phyloP scores from a whole-genome alignment of 139 green algal species.

The Micractinium sp. region DNA sequence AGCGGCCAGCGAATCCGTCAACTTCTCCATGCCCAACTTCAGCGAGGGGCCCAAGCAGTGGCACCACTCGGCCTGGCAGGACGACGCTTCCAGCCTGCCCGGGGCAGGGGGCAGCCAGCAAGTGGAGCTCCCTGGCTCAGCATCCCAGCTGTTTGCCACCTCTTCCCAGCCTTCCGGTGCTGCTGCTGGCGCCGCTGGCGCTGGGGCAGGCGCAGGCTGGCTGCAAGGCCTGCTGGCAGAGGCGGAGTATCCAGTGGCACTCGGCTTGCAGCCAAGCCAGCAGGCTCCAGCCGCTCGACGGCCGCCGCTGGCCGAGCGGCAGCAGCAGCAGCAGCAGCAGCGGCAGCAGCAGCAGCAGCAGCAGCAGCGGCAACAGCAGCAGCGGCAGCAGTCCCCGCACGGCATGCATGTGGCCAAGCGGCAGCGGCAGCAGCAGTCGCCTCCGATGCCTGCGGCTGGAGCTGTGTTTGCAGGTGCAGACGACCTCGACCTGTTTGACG shows the following conservation, averaged over 20 bases:
- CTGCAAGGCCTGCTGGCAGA: constrained; percentile 17
- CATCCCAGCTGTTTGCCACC: too few species aligned
- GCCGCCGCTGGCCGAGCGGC: background rate
- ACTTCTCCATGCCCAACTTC: constrained; percentile 21
- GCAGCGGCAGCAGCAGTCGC: background rate
- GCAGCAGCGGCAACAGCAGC: constrained; percentile 3
- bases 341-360: background rate
- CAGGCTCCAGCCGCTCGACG: background rate
- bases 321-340: background rate
- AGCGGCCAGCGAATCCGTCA: constrained; percentile 5
- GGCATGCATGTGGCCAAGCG: constrained; percentile 6
- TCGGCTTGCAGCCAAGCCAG: background rate
- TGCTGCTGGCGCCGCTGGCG: background rate
- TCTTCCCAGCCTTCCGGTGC: too few species aligned
- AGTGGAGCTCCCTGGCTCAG: too few species aligned
- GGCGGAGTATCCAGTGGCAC: background rate
- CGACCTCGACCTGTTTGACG: constrained; percentile 15
- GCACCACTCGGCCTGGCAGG: background rate
- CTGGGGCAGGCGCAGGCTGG: background rate
- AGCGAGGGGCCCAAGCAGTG: background rate
- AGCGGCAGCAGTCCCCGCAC: background rate
- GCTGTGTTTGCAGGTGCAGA: constrained; percentile 7
- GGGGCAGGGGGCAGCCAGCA: too few species aligned
- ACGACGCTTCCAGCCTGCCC: constrained; percentile 9
- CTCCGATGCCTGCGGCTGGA: background rate